Conservation (phyloP, 2,329 filamentous ascomycete genomes). For the Dendryphion nanum region DNA sequence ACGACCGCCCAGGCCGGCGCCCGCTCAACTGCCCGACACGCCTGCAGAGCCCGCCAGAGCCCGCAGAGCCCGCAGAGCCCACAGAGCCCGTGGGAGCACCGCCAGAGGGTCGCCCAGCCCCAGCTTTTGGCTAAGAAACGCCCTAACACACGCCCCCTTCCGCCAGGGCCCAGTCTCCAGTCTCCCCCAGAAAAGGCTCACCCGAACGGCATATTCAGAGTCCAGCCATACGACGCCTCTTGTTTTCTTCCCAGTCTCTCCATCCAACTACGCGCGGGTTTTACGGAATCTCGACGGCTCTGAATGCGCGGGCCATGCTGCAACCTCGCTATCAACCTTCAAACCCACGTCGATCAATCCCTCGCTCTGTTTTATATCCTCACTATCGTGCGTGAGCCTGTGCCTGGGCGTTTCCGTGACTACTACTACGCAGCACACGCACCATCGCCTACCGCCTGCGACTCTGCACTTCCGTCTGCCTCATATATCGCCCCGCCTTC, state of each 20-base stretch:
- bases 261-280: slow-evolving; percentile 25
- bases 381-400: slow-evolving; percentile 6
- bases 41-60: too few species aligned
- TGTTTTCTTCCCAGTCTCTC: too few species aligned
- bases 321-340: slow-evolving; percentile 34
- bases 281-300: slow-evolving; percentile 32
- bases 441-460: slow-evolving; percentile 19
- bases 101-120: too few species aligned
- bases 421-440: slow-evolving; percentile 19
- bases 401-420: too few species aligned
- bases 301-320: slow-evolving; percentile 28
- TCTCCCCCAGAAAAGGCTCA: slow-evolving; percentile 17
- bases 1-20: slow-evolving; percentile 20
- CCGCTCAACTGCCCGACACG: slow-evolving; percentile 25
- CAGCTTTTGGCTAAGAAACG: too few species aligned
- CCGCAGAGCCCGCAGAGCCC: too few species aligned
- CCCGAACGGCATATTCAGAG: slow-evolving; percentile 37
- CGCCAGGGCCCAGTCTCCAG: too few species aligned
- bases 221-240: slow-evolving; percentile 39
- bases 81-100: too few species aligned
- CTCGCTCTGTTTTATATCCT: slow-evolving; percentile 28
- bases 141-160: too few species aligned
- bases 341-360: slow-evolving; percentile 31
- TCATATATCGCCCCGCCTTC: slow-evolving; percentile 5
- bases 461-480: too few species aligned